Conservation (phyloP, 257 asterid genomes). For the Solanum gandarillasii region DNA sequence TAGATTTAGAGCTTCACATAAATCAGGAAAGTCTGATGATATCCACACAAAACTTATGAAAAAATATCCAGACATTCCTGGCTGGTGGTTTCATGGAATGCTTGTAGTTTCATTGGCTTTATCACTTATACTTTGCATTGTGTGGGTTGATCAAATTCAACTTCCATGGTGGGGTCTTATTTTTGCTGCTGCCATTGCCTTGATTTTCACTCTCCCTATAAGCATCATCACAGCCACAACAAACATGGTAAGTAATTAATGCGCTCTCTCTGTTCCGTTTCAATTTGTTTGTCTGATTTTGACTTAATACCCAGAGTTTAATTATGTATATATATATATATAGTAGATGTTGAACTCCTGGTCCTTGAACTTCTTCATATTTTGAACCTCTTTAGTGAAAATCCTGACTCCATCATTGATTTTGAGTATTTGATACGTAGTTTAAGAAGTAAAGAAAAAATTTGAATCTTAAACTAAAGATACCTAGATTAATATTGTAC, state of each 20-base stretch:
- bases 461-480: neutral
- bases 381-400: neutral
- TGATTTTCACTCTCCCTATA: neutral
- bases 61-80: neutral
- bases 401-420: neutral
- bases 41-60: neutral
- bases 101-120: neutral
- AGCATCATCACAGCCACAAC: constrained; percentile 1
- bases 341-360: neutral
- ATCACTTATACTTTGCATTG: neutral
- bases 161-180: constrained; percentile 1
- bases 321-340: neutral
- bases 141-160: neutral
- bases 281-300: neutral
- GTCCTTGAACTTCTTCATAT: neutral
- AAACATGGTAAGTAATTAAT: neutral
- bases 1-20: neutral
- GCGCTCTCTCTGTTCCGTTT: accelerated
- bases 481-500: neutral
- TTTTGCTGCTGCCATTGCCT: neutral
- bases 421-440: neutral
- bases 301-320: neutral
- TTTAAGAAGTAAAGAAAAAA: neutral
- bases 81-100: constrained; percentile 1
- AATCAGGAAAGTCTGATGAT: neutral